phyloP scores from a whole-genome alignment of 768 basidiomycete genomes.

The Russula ochroleuca region DNA sequence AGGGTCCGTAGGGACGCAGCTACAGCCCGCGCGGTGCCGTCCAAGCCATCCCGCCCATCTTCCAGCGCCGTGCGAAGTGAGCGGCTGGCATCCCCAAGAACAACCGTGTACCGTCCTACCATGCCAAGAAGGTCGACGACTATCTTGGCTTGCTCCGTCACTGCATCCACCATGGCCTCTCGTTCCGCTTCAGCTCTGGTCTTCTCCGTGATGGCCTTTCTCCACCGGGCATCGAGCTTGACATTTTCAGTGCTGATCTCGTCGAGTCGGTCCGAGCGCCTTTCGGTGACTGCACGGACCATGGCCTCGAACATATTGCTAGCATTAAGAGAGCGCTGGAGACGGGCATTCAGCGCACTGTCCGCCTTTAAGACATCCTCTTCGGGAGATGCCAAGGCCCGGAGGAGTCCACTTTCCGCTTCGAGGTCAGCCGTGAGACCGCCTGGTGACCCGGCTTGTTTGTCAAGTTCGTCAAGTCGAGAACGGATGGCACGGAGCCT shows the following conservation, averaged over 20 bases:
- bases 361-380: slow-evolving; percentile 59
- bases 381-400: slow-evolving; percentile 63
- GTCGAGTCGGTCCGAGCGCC: slow-evolving; percentile 74
- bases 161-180: slow-evolving; percentile 57
- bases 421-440: slow-evolving; percentile 54
- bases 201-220: slow-evolving; percentile 67
- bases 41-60: slow-evolving; percentile 37
- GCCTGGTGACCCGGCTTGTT: slow-evolving; percentile 37
- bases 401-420: slow-evolving; percentile 67
- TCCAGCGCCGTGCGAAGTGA: slow-evolving; percentile 41
- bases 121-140: slow-evolving; percentile 73
- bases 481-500: slow-evolving; percentile 61
- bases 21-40: slow-evolving; percentile 44
- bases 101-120: slow-evolving; percentile 72
- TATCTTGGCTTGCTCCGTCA: slow-evolving; percentile 60
- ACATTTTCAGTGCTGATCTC: slow-evolving; percentile 64
- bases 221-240: slow-evolving; percentile 61
- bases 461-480: slow-evolving; percentile 56
- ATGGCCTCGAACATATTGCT: slow-evolving; percentile 81
- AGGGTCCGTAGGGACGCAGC: slow-evolving; percentile 49
- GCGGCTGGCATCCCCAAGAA: slow-evolving; percentile 56
- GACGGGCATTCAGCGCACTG: slow-evolving; percentile 53
- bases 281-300: slow-evolving; percentile 75
- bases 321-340: slow-evolving; percentile 70
- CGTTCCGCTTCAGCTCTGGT: slow-evolving; percentile 61